Conservation (phyloP, 164 flowering plant species). For the Vitis labrusca region DNA sequence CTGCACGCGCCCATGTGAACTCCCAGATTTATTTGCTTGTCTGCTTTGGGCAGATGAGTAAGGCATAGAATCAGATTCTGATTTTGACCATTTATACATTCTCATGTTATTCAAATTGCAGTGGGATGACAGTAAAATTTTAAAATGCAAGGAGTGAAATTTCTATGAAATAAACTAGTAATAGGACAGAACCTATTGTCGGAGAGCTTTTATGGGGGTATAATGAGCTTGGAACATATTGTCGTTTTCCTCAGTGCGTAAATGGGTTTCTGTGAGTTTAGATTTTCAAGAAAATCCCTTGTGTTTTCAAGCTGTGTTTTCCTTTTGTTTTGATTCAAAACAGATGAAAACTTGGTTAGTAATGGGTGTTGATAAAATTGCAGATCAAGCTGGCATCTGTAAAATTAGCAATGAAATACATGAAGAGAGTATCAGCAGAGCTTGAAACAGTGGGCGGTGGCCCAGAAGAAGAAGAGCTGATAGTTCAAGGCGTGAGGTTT, state of each 20-base stretch:
- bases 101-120: not conserved
- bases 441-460: constrained; percentile 66
- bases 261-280: too few relatives aligned
- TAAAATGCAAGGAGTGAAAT: too few relatives aligned
- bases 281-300: too few relatives aligned
- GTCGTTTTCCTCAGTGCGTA: too few relatives aligned
- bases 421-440: constrained; percentile 87
- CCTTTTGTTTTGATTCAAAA: too few relatives aligned
- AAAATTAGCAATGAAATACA: constrained; percentile 85
- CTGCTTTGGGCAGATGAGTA: constrained; percentile 12
- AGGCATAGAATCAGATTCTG: constrained; percentile 19
- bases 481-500: constrained; percentile 89
- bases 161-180: too few relatives aligned
- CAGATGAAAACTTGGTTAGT: not conserved
- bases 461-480: constrained; percentile 87
- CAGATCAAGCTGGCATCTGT: constrained; percentile 96
- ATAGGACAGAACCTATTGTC: too few relatives aligned
- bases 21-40: constrained; percentile 17
- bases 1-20: constrained; percentile 34
- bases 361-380: constrained; percentile 4
- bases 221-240: too few relatives aligned
- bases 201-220: too few relatives aligned
- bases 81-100: constrained; percentile 1
- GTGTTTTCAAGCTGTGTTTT: not conserved
- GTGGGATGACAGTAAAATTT: not conserved